A percentile compares a stretch with the other conserved stretches of the same genome.
Conservation (phyloP, 768 basidiomycete genomes). For the Grammothele lineata region DNA sequence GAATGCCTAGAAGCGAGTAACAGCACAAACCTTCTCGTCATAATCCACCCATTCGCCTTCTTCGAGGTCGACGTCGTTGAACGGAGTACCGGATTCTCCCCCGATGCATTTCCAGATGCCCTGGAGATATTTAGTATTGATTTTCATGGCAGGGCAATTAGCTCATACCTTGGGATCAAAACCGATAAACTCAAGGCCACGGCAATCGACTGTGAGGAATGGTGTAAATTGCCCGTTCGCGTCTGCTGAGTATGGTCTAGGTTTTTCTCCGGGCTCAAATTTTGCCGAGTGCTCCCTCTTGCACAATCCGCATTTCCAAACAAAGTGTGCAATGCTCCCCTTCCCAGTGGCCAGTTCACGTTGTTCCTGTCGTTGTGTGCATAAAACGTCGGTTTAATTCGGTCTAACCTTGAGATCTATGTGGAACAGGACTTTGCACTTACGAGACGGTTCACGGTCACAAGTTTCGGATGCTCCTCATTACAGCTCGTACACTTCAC, state of each 20-base stretch:
- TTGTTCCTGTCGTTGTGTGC: slow-evolving; percentile 59
- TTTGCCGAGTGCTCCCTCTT: slow-evolving; percentile 81
- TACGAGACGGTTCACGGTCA: slow-evolving; percentile 70
- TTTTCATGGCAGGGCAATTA: slow-evolving; percentile 16
- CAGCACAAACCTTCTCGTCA: slow-evolving; percentile 71
- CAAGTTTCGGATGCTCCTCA: slow-evolving; percentile 67
- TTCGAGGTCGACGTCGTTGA: slow-evolving; percentile 60
- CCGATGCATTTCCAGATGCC: slow-evolving; percentile 80
- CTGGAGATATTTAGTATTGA: slow-evolving; percentile 32
- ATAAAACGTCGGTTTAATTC: too few species aligned
- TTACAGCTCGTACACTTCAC: slow-evolving; percentile 80
- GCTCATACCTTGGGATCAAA: slow-evolving; percentile 82
- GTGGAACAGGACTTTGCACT: slow-evolving; percentile 7
- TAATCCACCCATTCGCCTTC: slow-evolving; percentile 84
- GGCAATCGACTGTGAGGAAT: slow-evolving; percentile 74
- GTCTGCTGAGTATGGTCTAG: slow-evolving; percentile 56
- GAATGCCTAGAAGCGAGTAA: neutral
- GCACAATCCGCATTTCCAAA: slow-evolving; percentile 76
- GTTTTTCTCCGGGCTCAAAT: slow-evolving; percentile 51
- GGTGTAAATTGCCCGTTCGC: slow-evolving; percentile 57
- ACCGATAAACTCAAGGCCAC: slow-evolving; percentile 76
- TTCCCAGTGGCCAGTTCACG: slow-evolving; percentile 63
- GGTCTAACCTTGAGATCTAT: too few species aligned
- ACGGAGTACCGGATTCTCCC: slow-evolving; percentile 45
- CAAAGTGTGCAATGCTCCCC: slow-evolving; percentile 68